phyloP scores from a whole-genome alignment of 2,329 filamentous ascomycete species.

The Neofusicoccum umdonicola region DNA sequence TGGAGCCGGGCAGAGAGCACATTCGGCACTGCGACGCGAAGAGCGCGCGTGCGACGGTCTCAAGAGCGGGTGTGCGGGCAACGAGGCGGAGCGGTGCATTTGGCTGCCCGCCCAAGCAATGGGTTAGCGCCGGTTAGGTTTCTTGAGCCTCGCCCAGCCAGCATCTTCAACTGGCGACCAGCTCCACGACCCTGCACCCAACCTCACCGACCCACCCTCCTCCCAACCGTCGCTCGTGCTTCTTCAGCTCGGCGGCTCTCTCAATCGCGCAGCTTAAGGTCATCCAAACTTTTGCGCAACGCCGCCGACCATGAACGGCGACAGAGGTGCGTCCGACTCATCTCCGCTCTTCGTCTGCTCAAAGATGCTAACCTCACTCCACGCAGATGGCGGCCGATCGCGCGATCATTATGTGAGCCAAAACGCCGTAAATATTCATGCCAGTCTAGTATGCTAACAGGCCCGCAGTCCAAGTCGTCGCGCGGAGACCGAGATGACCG shows the following conservation, averaged over 20 bases:
- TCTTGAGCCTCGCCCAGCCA: conserved; percentile 10
- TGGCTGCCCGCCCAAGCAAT: background rate
- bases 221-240: conserved; percentile 5
- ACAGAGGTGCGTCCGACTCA: conserved; percentile 7
- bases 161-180: conserved; percentile 8
- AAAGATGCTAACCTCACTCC: background rate
- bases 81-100: background rate
- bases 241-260: conserved; percentile 3
- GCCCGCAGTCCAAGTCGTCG: conserved; percentile 35
- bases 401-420: conserved; percentile 39
- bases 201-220: background rate
- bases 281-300: conserved; percentile 2
- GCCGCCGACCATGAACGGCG: conserved; percentile 15
- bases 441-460: conserved; percentile 25
- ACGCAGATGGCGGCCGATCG: conserved; percentile 27
- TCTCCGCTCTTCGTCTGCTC: conserved; percentile 6
- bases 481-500: conserved; percentile 44
- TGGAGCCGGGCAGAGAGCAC: no score
- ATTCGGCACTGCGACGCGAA: background rate
- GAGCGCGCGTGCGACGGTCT: background rate
- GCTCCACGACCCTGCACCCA: conserved; percentile 9
- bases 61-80: background rate
- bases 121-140: conserved; percentile 8
- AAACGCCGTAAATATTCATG: conserved; percentile 21
- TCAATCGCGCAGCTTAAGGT: conserved; percentile 6